Base-by-base conservation (phyloP, 371 early-diverging fungal genomes). In the Gilbertella persicaria region DNA sequence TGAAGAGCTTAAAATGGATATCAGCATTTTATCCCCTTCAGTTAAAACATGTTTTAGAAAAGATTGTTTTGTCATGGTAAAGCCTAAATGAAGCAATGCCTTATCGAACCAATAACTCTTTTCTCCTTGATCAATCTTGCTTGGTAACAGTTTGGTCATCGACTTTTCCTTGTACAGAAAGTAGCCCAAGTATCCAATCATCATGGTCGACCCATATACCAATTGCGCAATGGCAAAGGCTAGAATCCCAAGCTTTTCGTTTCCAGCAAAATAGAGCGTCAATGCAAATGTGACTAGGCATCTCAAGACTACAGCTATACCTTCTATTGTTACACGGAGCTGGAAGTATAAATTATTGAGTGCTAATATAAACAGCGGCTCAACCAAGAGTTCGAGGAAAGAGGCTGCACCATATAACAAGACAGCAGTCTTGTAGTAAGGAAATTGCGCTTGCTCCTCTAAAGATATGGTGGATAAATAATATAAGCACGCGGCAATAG, bases 11-110 rank as follows among this genome's bases (percentile, higher is more conserved):
- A 87, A 60, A 29, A 72, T 67, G 5, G 92, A 70, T 57, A 95
- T 79, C 33, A 94, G 62, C 78, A 97, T 86, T 66, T 92, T 94
- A 67, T 98, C 98, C 13, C 97, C 98, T 68, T 95, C 95, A 1
- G 97, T 97, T 44, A 98, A 63, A 2, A 96, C 51, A 58, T 95
- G 93, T 64, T 98, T 98, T 21, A 97, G 68, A 7, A 94, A 47
- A 0, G 95, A 91, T 64, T 97, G 97, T 4, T 82, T 83, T 0
- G 89, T 87, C 66, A 97, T 87, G 0, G 89, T 86, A 26, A 78
- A 66, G 1, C 92, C 86, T 39, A 98, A 60, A 24, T 68, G 71
- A 19, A 83, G 57, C 42, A 87, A 55, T 2, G 72, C 46, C 3
- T 62, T 59, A 66, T 92, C 92, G 40, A 92, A 83, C 73, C 69